phyloP scores from a whole-genome alignment of 306 rosid genomes.

The Vachellia collinsii region DNA sequence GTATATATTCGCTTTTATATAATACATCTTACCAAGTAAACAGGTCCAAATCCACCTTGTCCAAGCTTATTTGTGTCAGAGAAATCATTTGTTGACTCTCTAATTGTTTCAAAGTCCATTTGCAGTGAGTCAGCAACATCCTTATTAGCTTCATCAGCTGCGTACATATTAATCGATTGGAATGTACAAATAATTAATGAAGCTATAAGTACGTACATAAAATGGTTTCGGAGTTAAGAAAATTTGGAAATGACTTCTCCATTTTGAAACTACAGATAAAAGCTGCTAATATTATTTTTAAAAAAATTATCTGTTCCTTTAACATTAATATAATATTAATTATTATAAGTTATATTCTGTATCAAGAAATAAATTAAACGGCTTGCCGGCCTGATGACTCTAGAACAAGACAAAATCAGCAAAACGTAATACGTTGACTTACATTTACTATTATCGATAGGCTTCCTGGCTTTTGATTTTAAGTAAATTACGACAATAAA shows the following conservation, averaged over 20 bases:
- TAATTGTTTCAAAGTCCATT: slow-evolving; percentile 31
- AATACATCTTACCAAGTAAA: slow-evolving; percentile 33
- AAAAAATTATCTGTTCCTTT: too few relatives aligned
- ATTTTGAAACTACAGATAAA: too few relatives aligned
- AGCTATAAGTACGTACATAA: too few relatives aligned
- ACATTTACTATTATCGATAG: background rate
- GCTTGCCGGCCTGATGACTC: background rate
- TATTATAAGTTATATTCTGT: background rate
- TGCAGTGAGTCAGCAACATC: slow-evolving; percentile 27
- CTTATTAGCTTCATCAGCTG: slow-evolving; percentile 16
- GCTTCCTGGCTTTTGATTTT: background rate
- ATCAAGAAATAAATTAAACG: background rate
- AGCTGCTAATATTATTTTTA: too few relatives aligned
- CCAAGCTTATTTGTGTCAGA: slow-evolving; percentile 39
- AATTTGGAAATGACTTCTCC: too few relatives aligned
- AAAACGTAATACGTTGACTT: background rate
- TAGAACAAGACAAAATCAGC: background rate
- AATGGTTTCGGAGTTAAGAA: too few relatives aligned
- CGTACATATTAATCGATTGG: background rate
- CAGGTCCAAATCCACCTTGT: slow-evolving; percentile 38
- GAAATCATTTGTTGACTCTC: slow-evolving; percentile 33
- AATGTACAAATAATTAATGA: background rate
- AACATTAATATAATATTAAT: too few relatives aligned
- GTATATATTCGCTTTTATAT: background rate
- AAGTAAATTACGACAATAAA: background rate